Evolutionary conservation across 2,329 filamentous ascomycete species (phyloP).

Genomic region (Seiridium unicorne): DNA sequence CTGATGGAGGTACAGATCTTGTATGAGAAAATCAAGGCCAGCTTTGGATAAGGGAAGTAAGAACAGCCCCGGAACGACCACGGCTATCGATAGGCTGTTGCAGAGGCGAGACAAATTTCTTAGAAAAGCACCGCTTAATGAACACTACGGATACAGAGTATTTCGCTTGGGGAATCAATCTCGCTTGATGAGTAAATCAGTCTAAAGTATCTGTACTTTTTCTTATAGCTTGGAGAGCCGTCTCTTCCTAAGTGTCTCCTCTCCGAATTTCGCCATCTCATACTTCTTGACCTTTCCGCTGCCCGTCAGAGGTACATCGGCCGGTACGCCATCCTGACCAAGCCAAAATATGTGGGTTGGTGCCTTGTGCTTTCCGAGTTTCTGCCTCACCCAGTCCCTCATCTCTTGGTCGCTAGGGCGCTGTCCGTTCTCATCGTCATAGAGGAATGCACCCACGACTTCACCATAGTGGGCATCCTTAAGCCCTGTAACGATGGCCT

Average conservation of each 20-base stretch:
- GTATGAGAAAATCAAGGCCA: too few species aligned
- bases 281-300: slow-evolving; percentile 72
- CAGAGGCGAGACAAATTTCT: too few species aligned
- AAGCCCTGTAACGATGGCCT: slow-evolving; percentile 70
- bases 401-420: slow-evolving; percentile 52
- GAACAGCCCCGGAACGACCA: too few species aligned
- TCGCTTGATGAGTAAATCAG: too few species aligned
- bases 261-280: slow-evolving; percentile 56
- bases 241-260: slow-evolving; percentile 50
- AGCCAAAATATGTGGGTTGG: slow-evolving; percentile 76
- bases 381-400: slow-evolving; percentile 60
- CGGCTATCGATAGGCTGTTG: too few species aligned
- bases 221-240: slow-evolving; percentile 44
- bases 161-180: too few species aligned
- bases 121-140: too few species aligned
- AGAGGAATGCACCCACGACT: slow-evolving; percentile 66
- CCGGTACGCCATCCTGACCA: slow-evolving; percentile 57
- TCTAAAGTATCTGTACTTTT: too few species aligned
- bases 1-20: too few species aligned
- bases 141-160: too few species aligned
- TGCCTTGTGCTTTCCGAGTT: slow-evolving; percentile 65
- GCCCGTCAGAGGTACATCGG: slow-evolving; percentile 62
- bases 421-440: slow-evolving; percentile 25
- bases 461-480: slow-evolving; percentile 72
- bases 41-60: too few species aligned